Conservation (phyloP, 2,329 filamentous ascomycete species). For the Apiospora aurea region DNA sequence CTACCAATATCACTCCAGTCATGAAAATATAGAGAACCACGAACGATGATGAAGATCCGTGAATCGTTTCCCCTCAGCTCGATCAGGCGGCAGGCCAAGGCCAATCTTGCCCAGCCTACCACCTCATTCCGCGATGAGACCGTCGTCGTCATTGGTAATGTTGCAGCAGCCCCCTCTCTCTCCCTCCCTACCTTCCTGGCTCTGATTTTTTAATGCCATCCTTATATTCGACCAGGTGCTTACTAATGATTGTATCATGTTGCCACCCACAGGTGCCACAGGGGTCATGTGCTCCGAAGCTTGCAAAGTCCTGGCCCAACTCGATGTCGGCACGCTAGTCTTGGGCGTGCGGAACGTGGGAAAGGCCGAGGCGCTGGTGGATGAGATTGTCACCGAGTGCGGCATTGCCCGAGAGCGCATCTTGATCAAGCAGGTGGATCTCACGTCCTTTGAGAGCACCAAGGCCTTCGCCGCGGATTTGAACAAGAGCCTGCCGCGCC, state of each 20-base stretch:
- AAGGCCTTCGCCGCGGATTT: not conserved
- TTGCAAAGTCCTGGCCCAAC: not conserved
- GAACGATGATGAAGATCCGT: not conserved
- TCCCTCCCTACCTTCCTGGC: too few relatives aligned
- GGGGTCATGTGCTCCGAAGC: conserved; percentile 16
- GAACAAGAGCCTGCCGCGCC: not conserved
- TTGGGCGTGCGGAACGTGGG: not conserved
- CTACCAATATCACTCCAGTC: not conserved
- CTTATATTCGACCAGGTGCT: too few relatives aligned
- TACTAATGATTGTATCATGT: not conserved
- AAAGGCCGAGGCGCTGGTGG: not conserved
- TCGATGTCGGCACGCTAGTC: not conserved
- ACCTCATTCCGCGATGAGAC: not conserved
- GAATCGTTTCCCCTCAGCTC: not conserved
- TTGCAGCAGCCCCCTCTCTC: not conserved
- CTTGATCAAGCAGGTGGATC: not conserved
- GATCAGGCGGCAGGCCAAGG: not conserved
- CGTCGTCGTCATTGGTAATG: conserved; percentile 8
- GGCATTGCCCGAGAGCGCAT: not conserved
- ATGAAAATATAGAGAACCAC: too few relatives aligned
- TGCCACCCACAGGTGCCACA: not conserved
- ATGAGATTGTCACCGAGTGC: not conserved
- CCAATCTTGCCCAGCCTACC: not conserved
- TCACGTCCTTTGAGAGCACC: not conserved
- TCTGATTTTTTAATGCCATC: too few relatives aligned